A percentile compares a stretch with the other conserved stretches of the same genome.
Evolutionary conservation across 2,329 filamentous ascomycete species (phyloP).

Genomic region (Penicillium occitanis): DNA sequence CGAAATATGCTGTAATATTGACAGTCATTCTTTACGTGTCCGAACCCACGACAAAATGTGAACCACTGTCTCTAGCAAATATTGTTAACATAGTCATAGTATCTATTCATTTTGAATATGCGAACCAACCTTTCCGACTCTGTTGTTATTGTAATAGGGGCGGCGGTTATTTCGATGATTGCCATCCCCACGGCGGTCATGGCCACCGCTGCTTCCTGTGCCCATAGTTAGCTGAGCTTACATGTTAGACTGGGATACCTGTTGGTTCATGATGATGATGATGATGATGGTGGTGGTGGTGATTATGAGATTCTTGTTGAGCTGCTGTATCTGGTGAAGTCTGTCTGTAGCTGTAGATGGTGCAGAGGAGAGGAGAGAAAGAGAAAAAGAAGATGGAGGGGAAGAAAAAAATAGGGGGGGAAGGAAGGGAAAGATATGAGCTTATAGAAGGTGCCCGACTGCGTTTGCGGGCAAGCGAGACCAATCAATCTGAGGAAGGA

Average conservation of each 20-base stretch:
- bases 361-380: not conserved
- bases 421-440: not conserved
- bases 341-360: not conserved
- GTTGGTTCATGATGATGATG: not conserved
- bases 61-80: not conserved
- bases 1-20: no score
- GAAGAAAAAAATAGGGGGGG: not conserved
- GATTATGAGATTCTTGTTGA: not conserved
- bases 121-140: not conserved
- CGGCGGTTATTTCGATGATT: not conserved
- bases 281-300: not conserved
- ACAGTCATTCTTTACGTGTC: no score
- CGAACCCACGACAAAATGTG: not conserved
- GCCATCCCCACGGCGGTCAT: not conserved
- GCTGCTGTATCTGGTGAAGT: not conserved
- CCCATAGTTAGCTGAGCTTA: not conserved
- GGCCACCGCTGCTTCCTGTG: not conserved
- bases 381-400: not conserved
- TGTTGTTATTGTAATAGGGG: not conserved
- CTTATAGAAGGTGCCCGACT: no score
- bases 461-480: no score
- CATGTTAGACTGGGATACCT: not conserved
- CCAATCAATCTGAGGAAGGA: not conserved
- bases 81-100: no score
- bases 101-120: no score